phyloP scores from a whole-genome alignment of 2,329 filamentous ascomycete species.

The Annulohypoxylon truncatum region DNA sequence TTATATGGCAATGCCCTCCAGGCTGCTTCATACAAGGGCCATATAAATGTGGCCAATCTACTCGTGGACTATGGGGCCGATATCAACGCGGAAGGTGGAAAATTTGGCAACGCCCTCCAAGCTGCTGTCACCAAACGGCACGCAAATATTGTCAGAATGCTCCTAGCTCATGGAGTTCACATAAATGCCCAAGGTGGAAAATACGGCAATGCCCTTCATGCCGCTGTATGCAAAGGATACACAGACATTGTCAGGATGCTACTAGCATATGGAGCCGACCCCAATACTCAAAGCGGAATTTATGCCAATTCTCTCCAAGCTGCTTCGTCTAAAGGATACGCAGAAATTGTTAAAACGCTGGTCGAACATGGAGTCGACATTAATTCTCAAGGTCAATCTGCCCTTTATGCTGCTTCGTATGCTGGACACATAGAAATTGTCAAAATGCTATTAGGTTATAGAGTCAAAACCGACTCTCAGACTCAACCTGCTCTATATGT shows the following conservation, averaged over 20 bases:
- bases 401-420: too few species aligned
- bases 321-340: neutral
- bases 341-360: neutral
- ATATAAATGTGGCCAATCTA: neutral
- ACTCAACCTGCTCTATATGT: neutral
- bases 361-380: too few species aligned
- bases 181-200: neutral
- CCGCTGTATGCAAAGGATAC: neutral
- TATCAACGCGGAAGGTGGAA: neutral
- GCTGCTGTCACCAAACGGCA: neutral
- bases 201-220: neutral
- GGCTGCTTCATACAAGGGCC: neutral
- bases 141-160: neutral
- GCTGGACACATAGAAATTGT: too few species aligned
- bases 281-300: too few species aligned
- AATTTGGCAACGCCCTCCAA: neutral
- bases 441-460: too few species aligned
- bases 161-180: neutral
- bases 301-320: too few species aligned
- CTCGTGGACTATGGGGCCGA: neutral
- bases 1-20: neutral
- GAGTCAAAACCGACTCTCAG: too few species aligned
- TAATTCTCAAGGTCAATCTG: neutral
- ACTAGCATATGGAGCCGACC: too few species aligned
- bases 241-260: neutral